Evolutionary conservation across 352 stramenopile species (phyloP).

Genomic region (Globisporangium cystogenes): DNA sequence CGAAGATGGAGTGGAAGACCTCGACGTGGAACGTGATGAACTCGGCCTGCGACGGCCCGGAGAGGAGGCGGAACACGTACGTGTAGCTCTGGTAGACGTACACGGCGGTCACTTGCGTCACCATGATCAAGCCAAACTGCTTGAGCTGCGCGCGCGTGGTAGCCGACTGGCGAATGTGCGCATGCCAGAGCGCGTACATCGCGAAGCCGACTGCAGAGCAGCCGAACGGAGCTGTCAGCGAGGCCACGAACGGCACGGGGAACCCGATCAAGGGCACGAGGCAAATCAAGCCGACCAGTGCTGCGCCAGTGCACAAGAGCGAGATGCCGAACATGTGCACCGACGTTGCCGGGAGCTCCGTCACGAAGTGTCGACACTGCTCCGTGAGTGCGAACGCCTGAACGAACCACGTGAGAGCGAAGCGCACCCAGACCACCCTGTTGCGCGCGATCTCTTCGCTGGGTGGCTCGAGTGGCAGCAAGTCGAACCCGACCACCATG

Average conservation of each 20-base stretch:
- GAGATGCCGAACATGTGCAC: neutral
- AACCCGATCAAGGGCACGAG: neutral
- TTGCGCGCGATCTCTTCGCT: neutral
- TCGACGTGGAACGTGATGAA: conserved; percentile 3
- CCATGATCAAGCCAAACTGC: neutral
- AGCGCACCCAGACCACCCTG: conserved; percentile 1
- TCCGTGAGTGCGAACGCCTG: neutral
- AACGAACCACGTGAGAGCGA: neutral
- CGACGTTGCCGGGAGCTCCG: neutral
- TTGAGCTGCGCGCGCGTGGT: neutral
- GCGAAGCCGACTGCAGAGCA: neutral
- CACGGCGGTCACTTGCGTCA: neutral
- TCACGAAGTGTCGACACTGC: neutral
- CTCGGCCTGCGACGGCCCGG: too few species aligned
- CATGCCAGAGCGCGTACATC: neutral
- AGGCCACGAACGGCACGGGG: neutral
- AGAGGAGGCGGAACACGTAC: neutral
- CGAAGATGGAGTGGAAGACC: neutral
- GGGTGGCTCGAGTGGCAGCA: conserved; percentile 3
- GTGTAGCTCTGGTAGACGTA: neutral
- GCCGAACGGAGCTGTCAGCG: neutral
- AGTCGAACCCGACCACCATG: neutral
- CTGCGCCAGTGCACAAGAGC: neutral
- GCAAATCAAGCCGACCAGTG: neutral
- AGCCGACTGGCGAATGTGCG: neutral